Percentiles rank a stretch among this genome's conserved stretches.
Evolutionary conservation across 2,329 filamentous ascomycete species (phyloP).

Genomic region (Pyrenochaeta sp.): DNA sequence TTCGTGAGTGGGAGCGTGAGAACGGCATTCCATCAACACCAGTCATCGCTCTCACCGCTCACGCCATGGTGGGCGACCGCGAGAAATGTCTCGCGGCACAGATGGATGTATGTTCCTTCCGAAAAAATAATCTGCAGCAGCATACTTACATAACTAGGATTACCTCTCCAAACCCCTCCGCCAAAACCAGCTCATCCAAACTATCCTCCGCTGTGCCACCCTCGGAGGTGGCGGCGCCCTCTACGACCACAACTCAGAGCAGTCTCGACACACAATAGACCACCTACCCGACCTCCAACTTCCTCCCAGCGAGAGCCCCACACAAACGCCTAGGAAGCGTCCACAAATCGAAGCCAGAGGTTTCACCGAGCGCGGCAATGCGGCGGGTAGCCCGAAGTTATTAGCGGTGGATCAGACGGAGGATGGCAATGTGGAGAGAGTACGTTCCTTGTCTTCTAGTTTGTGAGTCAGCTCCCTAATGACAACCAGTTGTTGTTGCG

Average conservation of each 20-base stretch:
- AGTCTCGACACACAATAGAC: conserved; percentile 13
- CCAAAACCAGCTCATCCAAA: conserved; percentile 97
- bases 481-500: conserved; percentile 54
- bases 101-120: conserved; percentile 73
- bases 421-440: conserved; percentile 66
- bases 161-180: conserved; percentile 97
- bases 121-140: background rate
- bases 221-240: conserved; percentile 84
- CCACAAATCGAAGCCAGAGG: conserved; percentile 70
- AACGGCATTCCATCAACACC: conserved; percentile 84
- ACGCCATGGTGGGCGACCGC: conserved; percentile 97
- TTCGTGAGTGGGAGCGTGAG: conserved; percentile 90
- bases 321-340: conserved; percentile 44
- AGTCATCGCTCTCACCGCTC: conserved; percentile 95
- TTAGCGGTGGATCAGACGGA: conserved; percentile 69
- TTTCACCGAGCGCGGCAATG: conserved; percentile 73
- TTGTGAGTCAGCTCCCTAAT: conserved; percentile 26
- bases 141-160: conserved; percentile 60
- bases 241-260: conserved; percentile 68
- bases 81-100: conserved; percentile 98
- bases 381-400: conserved; percentile 69
- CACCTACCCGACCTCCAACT: conserved; percentile 49
- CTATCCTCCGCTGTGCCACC: conserved; percentile 94
- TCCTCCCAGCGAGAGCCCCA: conserved; percentile 8
- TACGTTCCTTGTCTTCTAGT: conserved; percentile 49